These are phyloP conservation scores for Papilionanthe hybrid DNA, from an alignment of 116 monocot genomes.

Conservation along the genomic window DNA sequence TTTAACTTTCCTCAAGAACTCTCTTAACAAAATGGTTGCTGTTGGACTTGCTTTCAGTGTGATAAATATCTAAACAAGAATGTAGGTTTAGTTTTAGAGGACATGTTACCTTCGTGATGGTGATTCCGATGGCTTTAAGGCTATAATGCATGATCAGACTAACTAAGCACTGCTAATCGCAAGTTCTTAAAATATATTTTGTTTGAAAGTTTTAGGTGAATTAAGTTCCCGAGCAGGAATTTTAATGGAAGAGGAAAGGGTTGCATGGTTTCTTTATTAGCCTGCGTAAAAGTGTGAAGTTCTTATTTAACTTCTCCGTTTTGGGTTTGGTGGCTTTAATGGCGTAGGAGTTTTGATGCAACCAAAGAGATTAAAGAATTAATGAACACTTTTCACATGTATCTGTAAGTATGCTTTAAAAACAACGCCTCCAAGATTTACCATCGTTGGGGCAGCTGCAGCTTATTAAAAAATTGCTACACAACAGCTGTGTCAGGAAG, in stretches of 20 bases:
- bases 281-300: neutral
- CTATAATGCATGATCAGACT: neutral
- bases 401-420: too few relatives aligned
- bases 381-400: too few relatives aligned
- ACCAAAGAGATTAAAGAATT: too few relatives aligned
- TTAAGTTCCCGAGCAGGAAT: neutral
- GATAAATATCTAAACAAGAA: constrained; percentile 16
- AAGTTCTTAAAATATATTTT: neutral
- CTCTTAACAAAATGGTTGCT: constrained; percentile 7
- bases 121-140: neutral
- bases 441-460: too few relatives aligned
- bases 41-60: constrained; percentile 38
- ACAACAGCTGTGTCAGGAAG: too few relatives aligned
- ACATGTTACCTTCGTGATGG: neutral
- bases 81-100: neutral
- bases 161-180: neutral
- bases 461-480: too few relatives aligned
- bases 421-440: too few relatives aligned
- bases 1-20: constrained; percentile 21
- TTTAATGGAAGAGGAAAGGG: neutral
- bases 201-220: neutral
- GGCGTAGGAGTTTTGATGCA: neutral
- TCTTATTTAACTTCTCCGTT: neutral
- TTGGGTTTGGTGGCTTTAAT: too few relatives aligned
- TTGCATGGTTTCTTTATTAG: neutral